phyloP scores from a whole-genome alignment of 768 basidiomycete genomes.

The Hemileccinum rubropunctum region DNA sequence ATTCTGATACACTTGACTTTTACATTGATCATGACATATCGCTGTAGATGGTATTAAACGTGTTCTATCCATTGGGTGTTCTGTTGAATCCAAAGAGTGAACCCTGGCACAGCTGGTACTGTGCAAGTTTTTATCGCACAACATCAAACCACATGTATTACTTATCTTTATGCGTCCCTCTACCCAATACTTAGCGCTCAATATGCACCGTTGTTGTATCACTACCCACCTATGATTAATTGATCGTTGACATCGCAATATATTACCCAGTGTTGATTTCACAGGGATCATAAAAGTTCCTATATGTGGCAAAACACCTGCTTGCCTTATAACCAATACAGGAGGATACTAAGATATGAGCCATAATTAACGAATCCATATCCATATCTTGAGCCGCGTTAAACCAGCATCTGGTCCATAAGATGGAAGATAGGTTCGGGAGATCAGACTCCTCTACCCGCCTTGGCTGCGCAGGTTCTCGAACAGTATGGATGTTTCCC shows the following conservation, averaged over 20 bases:
- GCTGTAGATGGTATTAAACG: slow-evolving; percentile 28
- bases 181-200: not conserved
- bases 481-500: slow-evolving; percentile 36
- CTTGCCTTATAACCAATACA: slow-evolving; percentile 5
- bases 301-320: not conserved
- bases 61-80: slow-evolving; percentile 21
- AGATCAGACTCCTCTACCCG: slow-evolving; percentile 16
- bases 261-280: not conserved
- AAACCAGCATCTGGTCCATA: not conserved
- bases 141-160: not conserved
- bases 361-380: slow-evolving; percentile 16
- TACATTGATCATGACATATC: slow-evolving; percentile 5
- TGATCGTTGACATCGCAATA: not conserved
- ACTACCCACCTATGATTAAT: not conserved
- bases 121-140: not conserved
- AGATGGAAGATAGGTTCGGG: not conserved
- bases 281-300: not conserved
- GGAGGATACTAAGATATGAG: slow-evolving; percentile 15
- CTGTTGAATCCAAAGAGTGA: slow-evolving; percentile 13
- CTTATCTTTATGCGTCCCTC: not conserved
- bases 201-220: not conserved
- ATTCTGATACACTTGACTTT: not conserved
- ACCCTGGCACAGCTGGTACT: not conserved
- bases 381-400: not conserved
- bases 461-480: slow-evolving; percentile 29